Percentiles rank a stretch among this genome's conserved stretches.
Evolutionary conservation across 106 monocot genomes (phyloP).

Genomic region (Acorus calamus): DNA sequence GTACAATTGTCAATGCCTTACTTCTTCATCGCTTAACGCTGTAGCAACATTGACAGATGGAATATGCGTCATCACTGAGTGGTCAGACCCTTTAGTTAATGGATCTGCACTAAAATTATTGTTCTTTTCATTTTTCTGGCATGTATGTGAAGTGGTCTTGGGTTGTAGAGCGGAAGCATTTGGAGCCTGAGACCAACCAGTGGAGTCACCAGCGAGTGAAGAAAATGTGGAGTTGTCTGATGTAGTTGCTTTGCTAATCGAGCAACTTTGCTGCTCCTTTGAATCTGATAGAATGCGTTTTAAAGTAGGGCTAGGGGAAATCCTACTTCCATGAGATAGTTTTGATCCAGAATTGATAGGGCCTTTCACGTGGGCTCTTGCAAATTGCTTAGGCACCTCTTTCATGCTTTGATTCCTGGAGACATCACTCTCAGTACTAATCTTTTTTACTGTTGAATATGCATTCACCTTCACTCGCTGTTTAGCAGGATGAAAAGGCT

Average conservation of each 20-base stretch:
- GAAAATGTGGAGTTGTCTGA: slow-evolving; percentile 5
- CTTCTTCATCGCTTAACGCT: slow-evolving; percentile 89
- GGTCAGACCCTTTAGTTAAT: slow-evolving; percentile 21
- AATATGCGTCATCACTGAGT: slow-evolving; percentile 24
- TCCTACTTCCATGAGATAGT: slow-evolving; percentile 28
- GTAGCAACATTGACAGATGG: slow-evolving; percentile 28
- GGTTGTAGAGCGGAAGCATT: slow-evolving; percentile 29
- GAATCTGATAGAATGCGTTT: slow-evolving; percentile 23
- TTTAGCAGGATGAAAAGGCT: slow-evolving; percentile 11
- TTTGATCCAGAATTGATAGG: slow-evolving; percentile 23
- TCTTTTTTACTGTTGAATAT: slow-evolving; percentile 10
- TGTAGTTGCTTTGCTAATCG: slow-evolving; percentile 26
- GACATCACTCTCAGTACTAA: background rate
- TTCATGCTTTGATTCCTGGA: slow-evolving; percentile 14
- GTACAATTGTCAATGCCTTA: slow-evolving; percentile 2
- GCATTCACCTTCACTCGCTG: slow-evolving; percentile 22
- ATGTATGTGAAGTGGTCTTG: slow-evolving; percentile 21
- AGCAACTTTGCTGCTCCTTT: slow-evolving; percentile 21
- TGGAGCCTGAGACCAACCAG: slow-evolving; percentile 18
- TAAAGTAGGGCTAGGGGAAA: slow-evolving; percentile 16
- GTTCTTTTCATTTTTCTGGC: slow-evolving; percentile 50
- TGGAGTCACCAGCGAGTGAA: slow-evolving; percentile 11
- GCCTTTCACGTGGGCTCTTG: slow-evolving; percentile 17
- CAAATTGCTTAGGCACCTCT: slow-evolving; percentile 12
- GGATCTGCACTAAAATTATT: slow-evolving; percentile 29